Evolutionary conservation across 139 green algal species (phyloP), one percentile per base, ranked within the genome.

Genomic region (Dunaliella sp.): DNA sequence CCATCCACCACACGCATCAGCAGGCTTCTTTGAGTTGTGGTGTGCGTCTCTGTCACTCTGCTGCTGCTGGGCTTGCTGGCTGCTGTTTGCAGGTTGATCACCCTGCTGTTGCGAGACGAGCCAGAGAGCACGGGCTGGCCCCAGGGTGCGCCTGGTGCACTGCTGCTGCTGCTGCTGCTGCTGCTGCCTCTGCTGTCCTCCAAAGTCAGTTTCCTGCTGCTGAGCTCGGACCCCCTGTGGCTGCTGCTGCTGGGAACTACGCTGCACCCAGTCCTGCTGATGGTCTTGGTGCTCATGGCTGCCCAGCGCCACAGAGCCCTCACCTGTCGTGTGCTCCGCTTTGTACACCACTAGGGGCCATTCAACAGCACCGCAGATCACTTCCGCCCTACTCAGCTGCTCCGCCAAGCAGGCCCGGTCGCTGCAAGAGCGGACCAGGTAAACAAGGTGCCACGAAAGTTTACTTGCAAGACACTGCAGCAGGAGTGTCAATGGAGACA

Each of bases 331-430:
- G n/a, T n/a, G n/a, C n/a, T n/a, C n/a, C n/a, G 48, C 48, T 65
- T 65, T 24, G 36, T 92, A 85, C 37, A 94, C 36, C 80, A 90
- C 76, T 35, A 89, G 22, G 1, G 75, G 3, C 80, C 80, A 82
- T 84, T 92, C 90, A 38, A 78, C 84, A 2, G 83, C 57, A 21
- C 65, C 80, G 72, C 77, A 80, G 48, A 87, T 78, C 1, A 89
- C 83, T 38, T 89, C 87, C 3, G 79, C 26, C n/a, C 79, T 31
- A 0, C 38, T 79, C 35, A 88, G 76, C 35, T 83, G 84, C 24
- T 79, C 25, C 0, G 34, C n/a, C 30, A 86, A 36, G 80, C 76
- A 36, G 22, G 25, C 7, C 28, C 80, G 84, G 74, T 90, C 87
- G 73, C 87, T 88, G 86, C 16, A n/a, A n/a, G n/a, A n/a, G n/a